Base-by-base conservation (phyloP, 345 rosid genomes). In the Camelina hispida region DNA sequence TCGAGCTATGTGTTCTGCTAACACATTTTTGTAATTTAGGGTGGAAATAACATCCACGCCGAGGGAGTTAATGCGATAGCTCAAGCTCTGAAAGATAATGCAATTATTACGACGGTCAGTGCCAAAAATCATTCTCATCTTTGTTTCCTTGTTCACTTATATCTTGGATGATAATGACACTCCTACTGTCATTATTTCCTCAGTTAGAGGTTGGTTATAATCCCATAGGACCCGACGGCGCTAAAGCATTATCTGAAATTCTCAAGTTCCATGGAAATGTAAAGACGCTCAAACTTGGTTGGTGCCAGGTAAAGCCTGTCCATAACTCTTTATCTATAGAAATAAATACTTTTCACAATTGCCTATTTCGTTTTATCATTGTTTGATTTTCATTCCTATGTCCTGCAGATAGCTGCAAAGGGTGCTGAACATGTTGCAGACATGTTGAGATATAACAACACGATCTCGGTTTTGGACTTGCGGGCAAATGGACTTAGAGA, bases 401-500 rank as follows among this genome's bases (percentile, higher is more conserved):
- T 71, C 71, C 65, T 82, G 83, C 89, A 91, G 98, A 88, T 94
- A 54, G 93, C 96, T 68, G 87, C 96, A 54, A 88, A 87, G 80
- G 97, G 97, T 69, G 89, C 97, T 38, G 93, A 89, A 76, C 78
- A 70, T 55, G 69, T 94, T 76, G 98, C 96, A 60, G 97, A 94
- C 78, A 85, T 88, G 85, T 75, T 91, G 87, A 94, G 83, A 81
- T 91, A 91, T 82, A 94, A 94, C 75, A 90, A 82, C 77, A 91
- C 93, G 28, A 79, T 94, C 80, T 82, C 93, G 0, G 56, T 88
- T 71, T 78, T 94, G 83, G 98, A 94, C 84, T 82, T 94, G 83
- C 88, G 97, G 64, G 98, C 96, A 64, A 94, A 94, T 84, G 97
- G 95, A 78, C 93, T 91, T 23, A 85, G 84, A 87, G 93, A 94